Evolutionary conservation across 352 stramenopile species (phyloP).

Genomic region (Phytophthora melonis): DNA sequence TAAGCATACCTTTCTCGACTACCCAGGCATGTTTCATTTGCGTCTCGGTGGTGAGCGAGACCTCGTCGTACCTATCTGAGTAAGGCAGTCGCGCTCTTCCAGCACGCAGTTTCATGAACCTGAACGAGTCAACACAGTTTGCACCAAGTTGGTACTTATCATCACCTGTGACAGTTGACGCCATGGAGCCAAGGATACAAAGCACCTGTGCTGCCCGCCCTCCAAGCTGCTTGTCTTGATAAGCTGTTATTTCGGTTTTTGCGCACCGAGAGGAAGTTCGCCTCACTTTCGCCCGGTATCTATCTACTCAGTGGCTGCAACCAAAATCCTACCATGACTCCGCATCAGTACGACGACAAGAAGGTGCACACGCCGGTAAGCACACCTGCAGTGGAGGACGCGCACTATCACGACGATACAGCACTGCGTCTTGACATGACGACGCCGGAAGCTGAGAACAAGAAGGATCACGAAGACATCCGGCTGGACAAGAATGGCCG

Average conservation of each 20-base stretch:
- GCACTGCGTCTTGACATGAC: not conserved
- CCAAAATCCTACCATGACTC: slow-evolving; percentile 4
- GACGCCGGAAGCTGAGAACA: not conserved
- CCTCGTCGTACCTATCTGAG: not conserved
- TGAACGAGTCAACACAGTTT: not conserved
- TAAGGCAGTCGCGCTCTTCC: not conserved
- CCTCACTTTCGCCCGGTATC: not conserved
- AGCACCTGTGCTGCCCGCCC: not conserved
- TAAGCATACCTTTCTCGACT: not conserved
- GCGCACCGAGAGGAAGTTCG: not conserved
- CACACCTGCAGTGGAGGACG: not conserved
- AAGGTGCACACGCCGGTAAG: not conserved
- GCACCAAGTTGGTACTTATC: no score
- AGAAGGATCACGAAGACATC: not conserved
- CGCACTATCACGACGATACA: not conserved
- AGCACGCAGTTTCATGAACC: not conserved
- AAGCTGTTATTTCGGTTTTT: not conserved
- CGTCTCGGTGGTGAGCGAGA: not conserved
- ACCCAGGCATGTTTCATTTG: not conserved
- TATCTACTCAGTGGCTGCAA: not conserved
- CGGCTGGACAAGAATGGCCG: slow-evolving; percentile 4
- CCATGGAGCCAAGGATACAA: not conserved
- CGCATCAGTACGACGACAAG: not conserved
- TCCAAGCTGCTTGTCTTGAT: not conserved
- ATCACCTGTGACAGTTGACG: not conserved